Percentiles rank a stretch among this genome's conserved stretches.
Conservation (phyloP, 106 monocot genomes). For the Alisma plantagoaquatica region DNA sequence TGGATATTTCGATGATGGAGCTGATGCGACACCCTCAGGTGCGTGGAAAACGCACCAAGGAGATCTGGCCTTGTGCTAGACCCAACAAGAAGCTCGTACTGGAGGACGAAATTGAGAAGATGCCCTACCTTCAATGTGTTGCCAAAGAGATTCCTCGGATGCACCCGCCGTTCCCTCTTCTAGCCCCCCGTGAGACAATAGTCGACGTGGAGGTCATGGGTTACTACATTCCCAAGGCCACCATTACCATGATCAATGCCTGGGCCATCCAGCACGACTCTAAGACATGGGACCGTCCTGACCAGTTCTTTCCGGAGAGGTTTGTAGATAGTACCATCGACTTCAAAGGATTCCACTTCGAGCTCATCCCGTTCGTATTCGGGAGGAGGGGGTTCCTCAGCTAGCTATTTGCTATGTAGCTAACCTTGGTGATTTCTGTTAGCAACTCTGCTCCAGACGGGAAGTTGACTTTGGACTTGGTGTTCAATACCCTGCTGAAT, state of each 20-base stretch:
- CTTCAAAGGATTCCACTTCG: constrained; percentile 66
- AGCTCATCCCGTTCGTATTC: constrained; percentile 72
- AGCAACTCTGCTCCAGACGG: no score
- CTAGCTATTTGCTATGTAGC: constrained; percentile 63
- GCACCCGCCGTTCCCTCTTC: constrained; percentile 78
- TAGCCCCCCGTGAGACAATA: constrained; percentile 70
- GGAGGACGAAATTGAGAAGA: constrained; percentile 54
- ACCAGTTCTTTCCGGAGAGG: constrained; percentile 62
- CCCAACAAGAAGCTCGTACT: constrained; percentile 42
- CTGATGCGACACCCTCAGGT: constrained; percentile 53
- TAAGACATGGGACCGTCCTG: constrained; percentile 46
- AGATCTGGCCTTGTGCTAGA: constrained; percentile 57
- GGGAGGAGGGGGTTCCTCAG: constrained; percentile 74
- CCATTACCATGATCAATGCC: constrained; percentile 59
- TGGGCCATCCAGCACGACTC: constrained; percentile 80
- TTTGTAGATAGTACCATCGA: constrained; percentile 68
- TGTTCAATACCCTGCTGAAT: no score
- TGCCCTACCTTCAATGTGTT: constrained; percentile 62
- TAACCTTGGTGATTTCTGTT: no score
- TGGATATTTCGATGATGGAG: constrained; percentile 83
- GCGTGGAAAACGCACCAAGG: constrained; percentile 47
- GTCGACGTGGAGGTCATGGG: constrained; percentile 53
- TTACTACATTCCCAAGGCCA: constrained; percentile 63
- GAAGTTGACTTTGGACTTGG: no score
- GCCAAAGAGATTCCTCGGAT: constrained; percentile 78